Evolutionary conservation across 345 rosid species (phyloP), one percentile per base, ranked within the genome.

Genomic region (Salix suchowensis): DNA sequence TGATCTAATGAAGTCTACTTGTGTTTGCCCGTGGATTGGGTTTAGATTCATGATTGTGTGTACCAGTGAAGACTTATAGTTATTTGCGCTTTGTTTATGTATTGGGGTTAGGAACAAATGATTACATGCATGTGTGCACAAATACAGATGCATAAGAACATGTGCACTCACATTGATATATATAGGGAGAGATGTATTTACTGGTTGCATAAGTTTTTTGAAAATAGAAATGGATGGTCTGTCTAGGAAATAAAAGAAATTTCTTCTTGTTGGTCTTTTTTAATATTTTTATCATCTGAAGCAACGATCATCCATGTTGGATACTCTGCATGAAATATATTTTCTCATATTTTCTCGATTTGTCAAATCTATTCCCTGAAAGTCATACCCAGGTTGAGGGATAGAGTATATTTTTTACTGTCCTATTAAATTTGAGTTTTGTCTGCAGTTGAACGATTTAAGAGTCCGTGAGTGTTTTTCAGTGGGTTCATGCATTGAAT

Each of bases 81-180:
- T 58, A 58, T 23, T 10, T 23, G 14, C 2, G 15, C 28, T 58
- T 58, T 0, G 6, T 0, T 13, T 23, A 58, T 58, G 15, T 58
- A 9, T 58, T 23, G 64, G 26, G 34, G 19, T 71, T 77, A 62
- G 72, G 77, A 70, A 52, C 44, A 44, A 32, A 48, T 55, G 23
- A 74, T 24, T 58, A 12, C 28, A 58, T 15, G 28, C 28, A 55
- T 15, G 28, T 42, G 32, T 39, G 6, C 65, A 24, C 36, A 8
- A 34, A 73, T 16, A 13, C 46, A 0, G 44, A 23, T 6, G 1
- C 62, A 52, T 52, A n/a, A n/a, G 14, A 55, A 55, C 13, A n/a
- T 8, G 26, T 11, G 5, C 62, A 55, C 14, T n/a, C 3, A 55
- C 28, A 55, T 55, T 55, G 62, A 55, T 32, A 32, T 32, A 30